Conservation (phyloP, 2,329 filamentous ascomycete genomes). For the Penicillium sp. region DNA sequence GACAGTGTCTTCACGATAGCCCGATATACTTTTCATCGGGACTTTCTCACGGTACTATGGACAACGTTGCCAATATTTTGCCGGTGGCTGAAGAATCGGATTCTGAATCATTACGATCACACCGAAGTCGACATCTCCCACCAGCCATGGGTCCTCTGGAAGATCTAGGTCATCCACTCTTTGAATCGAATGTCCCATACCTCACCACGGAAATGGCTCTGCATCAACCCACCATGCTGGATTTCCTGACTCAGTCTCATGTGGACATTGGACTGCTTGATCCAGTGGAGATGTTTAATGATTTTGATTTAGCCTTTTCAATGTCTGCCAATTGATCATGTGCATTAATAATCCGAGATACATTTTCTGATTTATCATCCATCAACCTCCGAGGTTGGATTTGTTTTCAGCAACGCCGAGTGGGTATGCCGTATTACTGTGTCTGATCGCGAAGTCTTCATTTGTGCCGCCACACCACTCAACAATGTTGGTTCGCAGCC, state of each 20-base stretch:
- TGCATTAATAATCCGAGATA: not conserved
- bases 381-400: constrained; percentile 33
- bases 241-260: constrained; percentile 11
- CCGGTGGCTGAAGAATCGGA: not conserved
- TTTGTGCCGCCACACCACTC: too few species aligned
- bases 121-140: not conserved
- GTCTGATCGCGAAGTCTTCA: too few species aligned
- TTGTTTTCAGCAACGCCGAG: not conserved
- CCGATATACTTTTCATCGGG: not conserved
- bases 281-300: constrained; percentile 10
- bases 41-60: not conserved
- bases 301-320: constrained; percentile 5
- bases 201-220: constrained; percentile 15
- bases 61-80: not conserved
- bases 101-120: not conserved
- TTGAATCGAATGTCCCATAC: constrained; percentile 4
- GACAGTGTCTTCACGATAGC: constrained; percentile 1
- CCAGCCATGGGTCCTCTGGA: not conserved
- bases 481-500: too few species aligned
- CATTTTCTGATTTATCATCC: not conserved
- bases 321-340: not conserved
- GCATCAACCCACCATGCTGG: constrained; percentile 12
- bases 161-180: not conserved
- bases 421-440: too few species aligned
- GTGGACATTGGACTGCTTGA: constrained; percentile 12